Evolutionary conservation across 2,329 filamentous ascomycete species (phyloP).

Genomic region (Botrytis elliptica): DNA sequence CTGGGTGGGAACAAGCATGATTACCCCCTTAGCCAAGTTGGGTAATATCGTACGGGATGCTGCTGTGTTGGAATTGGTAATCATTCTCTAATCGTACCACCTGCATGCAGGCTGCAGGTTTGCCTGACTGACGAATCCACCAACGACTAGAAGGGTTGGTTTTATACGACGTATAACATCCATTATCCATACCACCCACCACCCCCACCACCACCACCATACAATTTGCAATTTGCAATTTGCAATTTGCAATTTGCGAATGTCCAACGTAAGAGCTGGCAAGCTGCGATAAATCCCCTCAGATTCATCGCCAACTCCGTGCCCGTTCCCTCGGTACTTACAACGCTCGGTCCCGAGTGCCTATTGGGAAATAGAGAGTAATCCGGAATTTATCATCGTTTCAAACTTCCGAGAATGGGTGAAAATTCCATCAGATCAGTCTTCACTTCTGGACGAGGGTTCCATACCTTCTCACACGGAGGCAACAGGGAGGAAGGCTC

Average conservation of each 20-base stretch:
- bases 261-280: not conserved
- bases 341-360: constrained; percentile 13
- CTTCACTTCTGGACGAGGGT: not conserved
- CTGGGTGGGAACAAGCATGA: not conserved
- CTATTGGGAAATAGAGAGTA: not conserved
- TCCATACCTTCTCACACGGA: not conserved
- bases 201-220: not conserved
- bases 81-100: not conserved
- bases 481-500: not conserved
- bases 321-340: constrained; percentile 5
- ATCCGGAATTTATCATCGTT: not conserved
- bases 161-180: constrained; percentile 7
- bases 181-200: not conserved
- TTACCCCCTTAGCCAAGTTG: not conserved
- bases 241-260: too few species aligned
- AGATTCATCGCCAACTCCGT: not conserved
- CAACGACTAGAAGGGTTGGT: constrained; percentile 6
- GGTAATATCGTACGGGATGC: not conserved
- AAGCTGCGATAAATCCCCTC: not conserved
- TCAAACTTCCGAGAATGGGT: not conserved
- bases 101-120: too few species aligned
- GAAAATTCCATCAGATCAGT: not conserved
- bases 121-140: constrained; percentile 6
- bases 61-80: not conserved
- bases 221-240: too few species aligned